Evolutionary conservation across 257 asterid genomes (phyloP).

Genomic region (Petunia axillaris): DNA sequence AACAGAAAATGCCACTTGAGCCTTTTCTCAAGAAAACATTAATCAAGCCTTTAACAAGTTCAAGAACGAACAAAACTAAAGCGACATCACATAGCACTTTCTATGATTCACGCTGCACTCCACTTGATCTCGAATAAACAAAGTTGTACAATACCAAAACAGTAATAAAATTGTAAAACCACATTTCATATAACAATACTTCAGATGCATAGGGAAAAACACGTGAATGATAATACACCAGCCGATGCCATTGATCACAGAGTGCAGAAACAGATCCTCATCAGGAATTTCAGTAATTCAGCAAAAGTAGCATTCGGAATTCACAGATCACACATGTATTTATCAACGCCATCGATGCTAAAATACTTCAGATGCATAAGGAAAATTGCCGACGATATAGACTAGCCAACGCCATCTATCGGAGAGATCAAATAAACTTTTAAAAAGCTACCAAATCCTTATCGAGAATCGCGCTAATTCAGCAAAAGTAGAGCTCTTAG

Average conservation of each 20-base stretch:
- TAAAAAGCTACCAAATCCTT: no score
- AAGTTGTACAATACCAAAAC: background rate
- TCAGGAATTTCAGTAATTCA: background rate
- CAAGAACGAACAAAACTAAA: background rate
- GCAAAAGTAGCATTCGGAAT: background rate
- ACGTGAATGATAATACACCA: slow-evolving; percentile 5
- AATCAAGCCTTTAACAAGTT: background rate
- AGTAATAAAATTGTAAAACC: background rate
- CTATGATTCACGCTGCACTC: background rate
- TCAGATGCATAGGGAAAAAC: background rate
- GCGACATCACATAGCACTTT: slow-evolving; percentile 25
- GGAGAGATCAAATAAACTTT: background rate
- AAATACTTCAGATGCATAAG: no score
- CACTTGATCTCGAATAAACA: slow-evolving; percentile 23
- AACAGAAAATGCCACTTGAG: background rate
- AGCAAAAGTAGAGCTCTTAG: background rate
- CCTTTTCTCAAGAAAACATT: slow-evolving; percentile 2
- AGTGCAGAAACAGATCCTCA: background rate
- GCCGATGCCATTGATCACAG: background rate
- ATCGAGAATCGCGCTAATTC: background rate
- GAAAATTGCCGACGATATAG: no score
- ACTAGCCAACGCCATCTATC: background rate
- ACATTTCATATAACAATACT: background rate
- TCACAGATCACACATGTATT: background rate
- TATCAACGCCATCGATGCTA: background rate